These are phyloP conservation scores for Aureobasidium sp. DNA, from an alignment of 2,329 filamentous ascomycete species.

Conservation along the genomic window DNA sequence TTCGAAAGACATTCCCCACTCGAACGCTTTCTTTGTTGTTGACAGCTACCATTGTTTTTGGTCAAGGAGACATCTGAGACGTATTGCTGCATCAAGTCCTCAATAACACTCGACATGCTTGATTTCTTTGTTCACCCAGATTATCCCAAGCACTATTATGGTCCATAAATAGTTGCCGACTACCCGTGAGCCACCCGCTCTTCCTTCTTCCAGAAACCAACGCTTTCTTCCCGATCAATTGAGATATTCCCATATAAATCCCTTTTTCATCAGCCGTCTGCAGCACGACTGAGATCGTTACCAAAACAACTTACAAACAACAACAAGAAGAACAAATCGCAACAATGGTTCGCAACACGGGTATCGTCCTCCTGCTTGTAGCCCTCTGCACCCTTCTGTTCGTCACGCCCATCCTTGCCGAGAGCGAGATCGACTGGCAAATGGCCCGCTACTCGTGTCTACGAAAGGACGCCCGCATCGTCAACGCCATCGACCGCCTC, in stretches of 20 bases:
- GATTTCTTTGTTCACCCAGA: neutral
- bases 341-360: neutral
- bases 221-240: neutral
- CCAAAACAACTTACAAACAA: neutral
- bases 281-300: neutral
- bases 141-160: neutral
- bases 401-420: neutral
- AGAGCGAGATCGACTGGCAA: neutral
- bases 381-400: neutral
- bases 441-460: neutral
- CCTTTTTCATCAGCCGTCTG: neutral
- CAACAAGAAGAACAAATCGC: neutral
- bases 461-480: neutral
- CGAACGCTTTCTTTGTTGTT: neutral
- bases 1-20: neutral
- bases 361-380: neutral
- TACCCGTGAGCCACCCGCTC: neutral
- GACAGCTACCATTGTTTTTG: neutral
- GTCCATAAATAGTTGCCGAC: conserved; percentile 4
- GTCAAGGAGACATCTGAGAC: neutral
- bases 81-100: neutral
- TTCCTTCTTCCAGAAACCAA: neutral
- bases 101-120: neutral
- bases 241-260: neutral
- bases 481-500: conserved; percentile 16